Evolutionary conservation across 2,329 filamentous ascomycete genomes (phyloP).

Genomic region (Alternaria infectoria): DNA sequence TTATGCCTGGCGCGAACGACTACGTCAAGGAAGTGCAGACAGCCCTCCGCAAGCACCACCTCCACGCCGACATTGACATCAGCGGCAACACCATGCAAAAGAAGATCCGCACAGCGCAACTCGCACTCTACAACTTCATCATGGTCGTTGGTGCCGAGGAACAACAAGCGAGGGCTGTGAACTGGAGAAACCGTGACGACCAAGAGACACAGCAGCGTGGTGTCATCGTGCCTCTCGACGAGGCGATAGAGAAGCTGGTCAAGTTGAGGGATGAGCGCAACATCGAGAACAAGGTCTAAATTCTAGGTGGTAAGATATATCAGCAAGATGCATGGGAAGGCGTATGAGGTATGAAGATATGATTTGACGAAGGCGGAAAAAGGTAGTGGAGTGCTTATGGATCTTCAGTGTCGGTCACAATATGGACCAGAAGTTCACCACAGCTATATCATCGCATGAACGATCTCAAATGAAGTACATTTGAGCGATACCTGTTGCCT

Average conservation of each 20-base stretch:
- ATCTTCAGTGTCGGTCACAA: background rate
- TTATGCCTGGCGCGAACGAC: constrained; percentile 72
- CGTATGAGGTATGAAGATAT: constrained; percentile 7
- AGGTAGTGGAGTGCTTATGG: background rate
- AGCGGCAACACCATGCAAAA: constrained; percentile 84
- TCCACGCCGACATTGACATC: constrained; percentile 75
- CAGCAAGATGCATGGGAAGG: constrained; percentile 7
- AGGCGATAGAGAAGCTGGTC: constrained; percentile 61
- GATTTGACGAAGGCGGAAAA: constrained; percentile 8
- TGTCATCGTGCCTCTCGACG: constrained; percentile 65
- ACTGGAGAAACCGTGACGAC: constrained; percentile 70
- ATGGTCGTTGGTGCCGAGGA: constrained; percentile 72
- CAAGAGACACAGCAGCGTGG: constrained; percentile 67
- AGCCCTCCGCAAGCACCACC: constrained; percentile 69
- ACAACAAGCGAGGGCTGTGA: constrained; percentile 64
- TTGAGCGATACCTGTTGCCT: background rate
- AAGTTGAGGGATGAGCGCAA: constrained; percentile 53
- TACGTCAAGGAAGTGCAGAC: constrained; percentile 76
- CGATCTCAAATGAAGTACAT: background rate
- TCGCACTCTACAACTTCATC: constrained; percentile 84
- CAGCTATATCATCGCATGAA: background rate
- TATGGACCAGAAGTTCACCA: background rate
- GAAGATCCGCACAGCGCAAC: constrained; percentile 83
- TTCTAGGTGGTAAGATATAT: background rate
- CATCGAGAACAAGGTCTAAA: constrained; percentile 39